These are phyloP conservation scores for Cinchona pubescens DNA, from an alignment of 257 asterid species.

Conservation along the genomic window DNA sequence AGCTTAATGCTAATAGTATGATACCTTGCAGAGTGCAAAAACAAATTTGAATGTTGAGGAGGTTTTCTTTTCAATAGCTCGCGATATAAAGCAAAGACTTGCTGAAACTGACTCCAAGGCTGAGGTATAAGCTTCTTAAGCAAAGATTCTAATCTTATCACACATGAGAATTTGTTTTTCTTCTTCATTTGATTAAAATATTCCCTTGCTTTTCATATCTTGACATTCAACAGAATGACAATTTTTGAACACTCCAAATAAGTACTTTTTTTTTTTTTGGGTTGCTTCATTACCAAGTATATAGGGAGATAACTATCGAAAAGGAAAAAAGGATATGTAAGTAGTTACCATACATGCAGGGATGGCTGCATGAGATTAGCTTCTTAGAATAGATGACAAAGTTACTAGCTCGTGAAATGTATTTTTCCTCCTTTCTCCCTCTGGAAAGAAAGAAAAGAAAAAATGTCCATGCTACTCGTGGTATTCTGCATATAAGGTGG, in stretches of 20 bases:
- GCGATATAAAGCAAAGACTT: slow-evolving; percentile 92
- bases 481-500: neutral
- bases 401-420: neutral
- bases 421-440: neutral
- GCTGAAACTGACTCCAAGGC: slow-evolving; percentile 72
- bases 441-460: neutral
- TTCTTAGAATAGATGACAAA: neutral
- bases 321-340: neutral
- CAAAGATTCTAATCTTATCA: neutral
- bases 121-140: slow-evolving; percentile 44
- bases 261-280: no score
- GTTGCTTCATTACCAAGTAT: neutral
- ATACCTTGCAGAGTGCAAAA: slow-evolving; percentile 74
- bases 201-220: neutral
- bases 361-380: neutral
- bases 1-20: slow-evolving; percentile 19
- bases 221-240: neutral
- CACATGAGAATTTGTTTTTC: neutral
- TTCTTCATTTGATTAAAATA: neutral
- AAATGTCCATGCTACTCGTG: neutral
- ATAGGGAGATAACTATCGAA: no score
- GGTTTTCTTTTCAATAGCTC: slow-evolving; percentile 90
- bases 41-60: slow-evolving; percentile 95
- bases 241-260: neutral
- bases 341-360: neutral